phyloP scores from a whole-genome alignment of 2,329 filamentous ascomycete genomes.

The Stagonosporopsis vannaccii region DNA sequence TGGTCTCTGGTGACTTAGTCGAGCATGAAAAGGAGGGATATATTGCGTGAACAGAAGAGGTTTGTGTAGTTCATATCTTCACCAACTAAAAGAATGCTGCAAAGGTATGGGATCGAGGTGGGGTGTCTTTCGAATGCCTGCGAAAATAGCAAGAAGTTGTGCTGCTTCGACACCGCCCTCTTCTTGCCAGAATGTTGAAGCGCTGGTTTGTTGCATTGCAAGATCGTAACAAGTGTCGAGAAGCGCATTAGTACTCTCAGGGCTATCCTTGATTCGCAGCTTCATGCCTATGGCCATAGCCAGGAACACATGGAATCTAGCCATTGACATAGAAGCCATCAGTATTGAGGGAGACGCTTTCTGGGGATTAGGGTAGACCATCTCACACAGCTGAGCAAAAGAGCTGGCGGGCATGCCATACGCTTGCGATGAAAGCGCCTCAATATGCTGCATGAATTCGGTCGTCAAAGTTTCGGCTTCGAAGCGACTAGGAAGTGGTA shows the following conservation, averaged over 20 bases:
- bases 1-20: neutral
- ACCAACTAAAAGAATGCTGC: slow-evolving; percentile 45
- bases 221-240: slow-evolving; percentile 48
- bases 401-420: slow-evolving; percentile 36
- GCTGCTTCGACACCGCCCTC: slow-evolving; percentile 42
- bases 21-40: neutral
- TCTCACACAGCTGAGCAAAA: slow-evolving; percentile 42
- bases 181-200: slow-evolving; percentile 46
- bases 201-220: slow-evolving; percentile 44
- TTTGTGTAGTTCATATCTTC: slow-evolving; percentile 3
- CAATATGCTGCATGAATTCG: slow-evolving; percentile 43
- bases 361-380: slow-evolving; percentile 42
- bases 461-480: slow-evolving; percentile 47
- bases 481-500: slow-evolving; percentile 44
- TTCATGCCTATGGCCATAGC: slow-evolving; percentile 49
- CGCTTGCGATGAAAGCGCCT: slow-evolving; percentile 32
- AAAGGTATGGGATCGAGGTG: slow-evolving; percentile 31
- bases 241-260: slow-evolving; percentile 41
- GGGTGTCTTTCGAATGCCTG: slow-evolving; percentile 34
- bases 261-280: slow-evolving; percentile 38
- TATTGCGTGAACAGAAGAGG: neutral
- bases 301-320: slow-evolving; percentile 47
- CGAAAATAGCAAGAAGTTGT: slow-evolving; percentile 43
- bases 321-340: slow-evolving; percentile 41
- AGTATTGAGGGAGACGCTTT: slow-evolving; percentile 24